Evolutionary conservation across 805 yeast genomes (phyloP), one percentile per base, ranked within the genome.

Genomic region (Vanderwaltozyma polyspora): DNA sequence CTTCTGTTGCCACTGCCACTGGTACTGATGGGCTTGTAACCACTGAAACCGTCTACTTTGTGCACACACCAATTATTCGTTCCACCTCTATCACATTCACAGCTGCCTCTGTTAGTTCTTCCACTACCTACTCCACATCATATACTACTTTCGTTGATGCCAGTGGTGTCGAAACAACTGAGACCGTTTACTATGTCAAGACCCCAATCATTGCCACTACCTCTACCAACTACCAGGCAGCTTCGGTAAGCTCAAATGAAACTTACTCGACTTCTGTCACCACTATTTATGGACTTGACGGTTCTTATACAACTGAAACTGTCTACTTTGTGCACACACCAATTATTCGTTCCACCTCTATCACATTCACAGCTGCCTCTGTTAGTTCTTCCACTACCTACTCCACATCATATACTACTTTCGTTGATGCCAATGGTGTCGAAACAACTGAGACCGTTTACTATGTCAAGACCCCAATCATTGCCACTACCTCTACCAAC

Each of bases 301-400:
- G 42, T 13, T 27, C 25, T 12, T 31, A 23, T 24, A 43, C 42
- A 3, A 36, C 35, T 23, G 19, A 32, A n/a, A 38, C 40, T 7
- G 11, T 34, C 5, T 38, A 38, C 33, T 33, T 32, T 18, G 40
- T 43, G 11, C 40, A 38, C 25, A 41, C 44, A 7, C 47, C 44
- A 21, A 25, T 25, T n/a, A 8, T 9, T n/a, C 9, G 13, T 25
- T 8, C 15, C 9, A 9, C 13, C 7, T 12, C 15, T 13, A 25
- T n/a, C 7, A 6, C n/a, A 25, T 9, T 25, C 27, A 25, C 27
- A 8, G 27, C 13, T 25, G 27, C 27, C 6, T 25, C 27, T 8
- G 27, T 25, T 6, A 25, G 27, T 25, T 11, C n/a, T 8, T 6
- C 6, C 6, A n/a, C 12, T n/a, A 25, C 27, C 12, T 8, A 9